Conservation (phyloP, 164 flowering plant genomes). For the Malania oleifera region DNA sequence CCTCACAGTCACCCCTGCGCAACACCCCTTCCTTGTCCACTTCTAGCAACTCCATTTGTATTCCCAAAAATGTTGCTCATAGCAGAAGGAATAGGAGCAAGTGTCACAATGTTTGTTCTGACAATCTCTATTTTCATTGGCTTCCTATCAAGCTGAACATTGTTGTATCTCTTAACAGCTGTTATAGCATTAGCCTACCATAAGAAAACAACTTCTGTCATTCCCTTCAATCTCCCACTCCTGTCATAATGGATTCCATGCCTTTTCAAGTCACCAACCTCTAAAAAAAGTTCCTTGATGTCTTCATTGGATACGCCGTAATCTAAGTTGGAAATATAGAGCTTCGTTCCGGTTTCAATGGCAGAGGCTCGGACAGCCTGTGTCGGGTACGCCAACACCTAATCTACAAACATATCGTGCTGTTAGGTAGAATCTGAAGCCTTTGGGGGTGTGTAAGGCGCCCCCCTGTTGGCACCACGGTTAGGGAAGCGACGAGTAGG, state of each 20-base stretch:
- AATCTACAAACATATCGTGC: constrained; percentile 67
- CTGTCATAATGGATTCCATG: no score
- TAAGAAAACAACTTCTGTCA: constrained; percentile 79
- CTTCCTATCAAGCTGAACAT: constrained; percentile 98
- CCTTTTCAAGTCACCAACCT: no score
- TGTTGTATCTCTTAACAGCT: constrained; percentile 89
- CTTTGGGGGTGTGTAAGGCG: constrained; percentile 63
- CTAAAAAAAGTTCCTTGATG: no score
- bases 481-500: constrained; percentile 65
- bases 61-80: constrained; percentile 44
- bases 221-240: no score
- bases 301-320: constrained; percentile 88
- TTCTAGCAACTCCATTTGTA: constrained; percentile 43
- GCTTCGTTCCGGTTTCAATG: constrained; percentile 89
- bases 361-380: constrained; percentile 44
- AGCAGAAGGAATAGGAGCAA: constrained; percentile 36
- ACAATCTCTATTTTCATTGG: constrained; percentile 99
- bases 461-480: constrained; percentile 52
- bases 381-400: constrained; percentile 26
- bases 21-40: constrained; percentile 64
- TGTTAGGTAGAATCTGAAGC: constrained; percentile 76
- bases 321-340: constrained; percentile 73
- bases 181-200: constrained; percentile 63
- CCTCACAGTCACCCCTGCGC: constrained; percentile 41
- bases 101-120: constrained; percentile 62